phyloP scores from a whole-genome alignment of 2,329 filamentous ascomycete species.

The Botryotinia calthae region DNA sequence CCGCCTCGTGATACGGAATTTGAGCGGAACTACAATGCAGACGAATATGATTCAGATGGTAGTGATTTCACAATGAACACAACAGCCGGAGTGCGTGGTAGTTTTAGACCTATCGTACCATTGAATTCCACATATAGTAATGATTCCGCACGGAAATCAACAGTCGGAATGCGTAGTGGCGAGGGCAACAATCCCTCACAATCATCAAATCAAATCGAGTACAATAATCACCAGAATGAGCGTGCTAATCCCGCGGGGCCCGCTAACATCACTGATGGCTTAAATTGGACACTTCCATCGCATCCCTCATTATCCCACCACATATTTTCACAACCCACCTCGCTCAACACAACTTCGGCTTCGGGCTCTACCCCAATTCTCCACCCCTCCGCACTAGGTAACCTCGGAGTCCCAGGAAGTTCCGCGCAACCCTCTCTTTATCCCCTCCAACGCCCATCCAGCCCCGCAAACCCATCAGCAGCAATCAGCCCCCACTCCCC shows the following conservation, averaged over 20 bases:
- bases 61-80: not conserved
- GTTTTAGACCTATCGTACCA: not conserved
- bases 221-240: not conserved
- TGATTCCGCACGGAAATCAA: not conserved
- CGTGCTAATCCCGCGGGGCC: not conserved
- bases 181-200: not conserved
- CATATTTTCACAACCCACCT: fast-evolving
- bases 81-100: not conserved
- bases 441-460: not conserved
- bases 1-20: too few species aligned
- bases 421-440: not conserved
- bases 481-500: not conserved
- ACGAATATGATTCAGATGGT: too few species aligned
- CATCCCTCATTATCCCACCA: too few species aligned
- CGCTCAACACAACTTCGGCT: not conserved
- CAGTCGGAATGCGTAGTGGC: not conserved
- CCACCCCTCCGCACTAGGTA: not conserved
- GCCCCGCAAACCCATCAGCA: not conserved
- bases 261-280: too few species aligned
- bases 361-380: not conserved
- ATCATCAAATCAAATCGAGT: too few species aligned
- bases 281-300: not conserved
- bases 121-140: not conserved
- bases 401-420: not conserved
- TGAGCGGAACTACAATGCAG: too few species aligned